phyloP scores from a whole-genome alignment of 768 basidiomycete species.

The Crassisporium funariophilum region DNA sequence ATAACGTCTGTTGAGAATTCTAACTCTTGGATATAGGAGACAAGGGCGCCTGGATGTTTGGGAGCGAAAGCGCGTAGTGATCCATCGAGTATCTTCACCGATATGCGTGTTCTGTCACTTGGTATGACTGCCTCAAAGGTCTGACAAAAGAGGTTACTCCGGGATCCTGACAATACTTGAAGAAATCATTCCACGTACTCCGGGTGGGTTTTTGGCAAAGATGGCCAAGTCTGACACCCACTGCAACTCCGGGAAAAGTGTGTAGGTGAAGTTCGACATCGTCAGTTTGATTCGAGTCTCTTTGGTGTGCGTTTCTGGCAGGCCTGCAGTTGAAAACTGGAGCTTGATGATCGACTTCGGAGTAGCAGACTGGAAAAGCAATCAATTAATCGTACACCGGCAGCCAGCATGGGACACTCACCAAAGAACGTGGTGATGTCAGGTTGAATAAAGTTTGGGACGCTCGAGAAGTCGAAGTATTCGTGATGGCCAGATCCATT shows the following conservation, averaged over 20 bases:
- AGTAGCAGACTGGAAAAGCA: conserved; percentile 38
- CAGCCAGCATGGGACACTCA: conserved; percentile 33
- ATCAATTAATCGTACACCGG: neutral
- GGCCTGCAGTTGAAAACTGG: conserved; percentile 63
- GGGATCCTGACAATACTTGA: conserved; percentile 1
- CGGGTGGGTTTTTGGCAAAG: conserved; percentile 85
- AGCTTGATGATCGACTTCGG: conserved; percentile 59
- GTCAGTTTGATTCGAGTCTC: conserved; percentile 73
- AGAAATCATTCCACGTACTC: conserved; percentile 52
- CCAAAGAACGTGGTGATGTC: conserved; percentile 60
- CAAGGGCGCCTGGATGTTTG: conserved; percentile 62
- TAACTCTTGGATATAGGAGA: conserved; percentile 63
- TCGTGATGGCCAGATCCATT: conserved; percentile 60
- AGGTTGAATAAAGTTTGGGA: conserved; percentile 50
- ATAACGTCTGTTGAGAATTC: conserved; percentile 75
- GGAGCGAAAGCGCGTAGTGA: conserved; percentile 64
- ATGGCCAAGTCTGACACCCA: conserved; percentile 62
- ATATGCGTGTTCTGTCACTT: conserved; percentile 77
- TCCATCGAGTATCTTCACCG: conserved; percentile 65
- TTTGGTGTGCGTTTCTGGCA: conserved; percentile 68
- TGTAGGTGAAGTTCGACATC: conserved; percentile 64
- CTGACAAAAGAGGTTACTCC: conserved; percentile 31
- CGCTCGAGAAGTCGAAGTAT: conserved; percentile 41
- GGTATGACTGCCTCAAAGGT: conserved; percentile 94
- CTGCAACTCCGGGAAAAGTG: conserved; percentile 58